Conservation (phyloP, 441 rosid genomes). For the Rhodomyrtus psidioides region DNA sequence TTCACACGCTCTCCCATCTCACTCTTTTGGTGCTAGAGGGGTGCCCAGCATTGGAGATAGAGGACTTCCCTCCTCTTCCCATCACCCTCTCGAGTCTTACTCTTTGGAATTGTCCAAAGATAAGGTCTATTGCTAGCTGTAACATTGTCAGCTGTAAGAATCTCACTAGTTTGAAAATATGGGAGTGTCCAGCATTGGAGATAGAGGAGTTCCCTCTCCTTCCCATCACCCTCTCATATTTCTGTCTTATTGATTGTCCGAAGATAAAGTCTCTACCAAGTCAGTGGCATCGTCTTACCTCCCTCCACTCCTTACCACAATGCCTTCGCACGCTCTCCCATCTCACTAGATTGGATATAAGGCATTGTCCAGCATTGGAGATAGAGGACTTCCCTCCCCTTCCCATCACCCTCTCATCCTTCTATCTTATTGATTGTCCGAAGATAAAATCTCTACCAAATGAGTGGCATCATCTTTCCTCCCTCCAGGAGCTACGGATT, state of each 20-base stretch:
- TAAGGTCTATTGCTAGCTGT: too few relatives aligned
- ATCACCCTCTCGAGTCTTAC: too few relatives aligned
- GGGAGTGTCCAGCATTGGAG: too few relatives aligned
- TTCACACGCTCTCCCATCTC: background rate
- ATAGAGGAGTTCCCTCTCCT: background rate
- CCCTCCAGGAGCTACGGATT: fast-evolving
- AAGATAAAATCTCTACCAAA: background rate
- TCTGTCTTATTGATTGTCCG: fast-evolving
- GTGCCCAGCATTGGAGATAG: background rate
- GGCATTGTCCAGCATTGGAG: background rate
- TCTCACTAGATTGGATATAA: fast-evolving
- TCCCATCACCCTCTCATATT: fast-evolving
- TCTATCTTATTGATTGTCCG: fast-evolving
- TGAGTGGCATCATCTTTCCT: background rate
- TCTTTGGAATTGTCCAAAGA: too few relatives aligned
- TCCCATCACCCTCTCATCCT: fast-evolving
- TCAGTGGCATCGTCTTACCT: background rate
- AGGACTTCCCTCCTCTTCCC: background rate
- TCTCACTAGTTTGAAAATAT: background rate
- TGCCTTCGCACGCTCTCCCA: background rate
- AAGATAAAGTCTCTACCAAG: background rate
- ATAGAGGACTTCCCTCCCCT: background rate
- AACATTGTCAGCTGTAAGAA: too few relatives aligned
- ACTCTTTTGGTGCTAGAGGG: fast-evolving
- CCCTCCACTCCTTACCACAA: background rate